Conservation (phyloP, 495 filamentous ascomycete genomes). For the Neurospora tetrasperma region DNA sequence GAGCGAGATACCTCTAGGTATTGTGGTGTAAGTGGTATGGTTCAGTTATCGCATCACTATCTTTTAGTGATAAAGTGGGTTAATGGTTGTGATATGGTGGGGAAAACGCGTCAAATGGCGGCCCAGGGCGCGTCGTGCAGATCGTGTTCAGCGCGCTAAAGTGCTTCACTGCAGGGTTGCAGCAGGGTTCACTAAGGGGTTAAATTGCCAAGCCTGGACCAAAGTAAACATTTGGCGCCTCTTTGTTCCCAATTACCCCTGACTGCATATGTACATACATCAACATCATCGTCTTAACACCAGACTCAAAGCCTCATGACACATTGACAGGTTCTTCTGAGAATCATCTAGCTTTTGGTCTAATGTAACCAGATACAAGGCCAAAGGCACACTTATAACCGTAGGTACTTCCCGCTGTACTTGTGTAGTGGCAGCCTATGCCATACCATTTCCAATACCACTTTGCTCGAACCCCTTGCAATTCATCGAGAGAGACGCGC, state of each 20-base stretch:
- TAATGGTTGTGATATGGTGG: conserved; percentile 10
- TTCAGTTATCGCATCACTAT: not conserved
- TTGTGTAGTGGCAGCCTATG: not conserved
- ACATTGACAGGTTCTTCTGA: not conserved
- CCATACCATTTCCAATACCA: not conserved
- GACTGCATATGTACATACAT: not conserved
- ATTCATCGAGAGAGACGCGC: not conserved
- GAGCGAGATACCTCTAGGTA: not conserved
- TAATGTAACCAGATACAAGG: not conserved
- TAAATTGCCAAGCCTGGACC: not conserved
- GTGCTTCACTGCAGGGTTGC: not conserved
- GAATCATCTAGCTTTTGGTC: not conserved
- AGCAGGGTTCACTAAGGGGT: not conserved
- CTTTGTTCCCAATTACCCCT: not conserved
- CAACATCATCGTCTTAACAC: not conserved
- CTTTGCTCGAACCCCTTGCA: not conserved
- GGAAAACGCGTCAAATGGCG: conserved; percentile 11
- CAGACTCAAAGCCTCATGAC: not conserved
- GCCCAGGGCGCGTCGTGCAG: conserved; percentile 2
- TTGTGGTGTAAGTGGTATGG: not conserved
- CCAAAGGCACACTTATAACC: not conserved
- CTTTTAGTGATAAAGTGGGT: not conserved
- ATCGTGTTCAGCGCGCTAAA: not conserved
- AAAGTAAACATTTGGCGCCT: not conserved
- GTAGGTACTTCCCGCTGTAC: not conserved